Conservation (phyloP, 805 yeast genomes). For the Kazachstania psychrophila region DNA sequence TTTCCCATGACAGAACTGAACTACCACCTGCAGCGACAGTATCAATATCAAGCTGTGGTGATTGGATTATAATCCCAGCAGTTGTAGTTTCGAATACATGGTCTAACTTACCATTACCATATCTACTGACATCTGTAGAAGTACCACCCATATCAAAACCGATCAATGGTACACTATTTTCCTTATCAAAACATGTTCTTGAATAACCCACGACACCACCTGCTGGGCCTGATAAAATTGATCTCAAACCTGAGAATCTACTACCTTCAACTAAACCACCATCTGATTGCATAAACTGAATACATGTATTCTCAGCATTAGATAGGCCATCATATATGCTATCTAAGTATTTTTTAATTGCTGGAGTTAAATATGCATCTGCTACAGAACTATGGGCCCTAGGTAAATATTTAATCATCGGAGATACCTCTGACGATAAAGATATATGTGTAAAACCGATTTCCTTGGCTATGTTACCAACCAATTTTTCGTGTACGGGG, state of each 20-base stretch:
- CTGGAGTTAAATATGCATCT: conserved; percentile 79
- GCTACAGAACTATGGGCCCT: conserved; percentile 73
- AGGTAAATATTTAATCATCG: conserved; percentile 70
- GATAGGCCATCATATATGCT: conserved; percentile 55
- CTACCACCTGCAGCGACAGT: conserved; percentile 88
- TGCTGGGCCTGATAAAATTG: conserved; percentile 92
- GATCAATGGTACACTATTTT: conserved; percentile 51
- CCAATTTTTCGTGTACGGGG: conserved; percentile 55
- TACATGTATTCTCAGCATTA: conserved; percentile 38
- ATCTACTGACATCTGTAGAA: conserved; percentile 76
- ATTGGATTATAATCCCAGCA: conserved; percentile 74
- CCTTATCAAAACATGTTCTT: conserved; percentile 58
- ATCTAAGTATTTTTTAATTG: conserved; percentile 52
- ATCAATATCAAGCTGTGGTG: conserved; percentile 74
- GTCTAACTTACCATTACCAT: conserved; percentile 56
- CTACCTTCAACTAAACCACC: conserved; percentile 87
- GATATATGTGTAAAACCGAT: conserved; percentile 65
- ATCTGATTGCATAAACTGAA: conserved; percentile 92
- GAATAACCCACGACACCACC: conserved; percentile 96
- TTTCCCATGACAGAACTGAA: conserved; percentile 54
- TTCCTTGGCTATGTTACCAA: conserved; percentile 50
- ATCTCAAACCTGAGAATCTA: conserved; percentile 76
- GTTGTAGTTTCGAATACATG: conserved; percentile 78
- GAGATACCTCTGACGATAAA: conserved; percentile 57
- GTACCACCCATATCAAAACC: conserved; percentile 93